Conservation (phyloP, 2,329 filamentous ascomycete genomes). For the Geosmithia putterillii region DNA sequence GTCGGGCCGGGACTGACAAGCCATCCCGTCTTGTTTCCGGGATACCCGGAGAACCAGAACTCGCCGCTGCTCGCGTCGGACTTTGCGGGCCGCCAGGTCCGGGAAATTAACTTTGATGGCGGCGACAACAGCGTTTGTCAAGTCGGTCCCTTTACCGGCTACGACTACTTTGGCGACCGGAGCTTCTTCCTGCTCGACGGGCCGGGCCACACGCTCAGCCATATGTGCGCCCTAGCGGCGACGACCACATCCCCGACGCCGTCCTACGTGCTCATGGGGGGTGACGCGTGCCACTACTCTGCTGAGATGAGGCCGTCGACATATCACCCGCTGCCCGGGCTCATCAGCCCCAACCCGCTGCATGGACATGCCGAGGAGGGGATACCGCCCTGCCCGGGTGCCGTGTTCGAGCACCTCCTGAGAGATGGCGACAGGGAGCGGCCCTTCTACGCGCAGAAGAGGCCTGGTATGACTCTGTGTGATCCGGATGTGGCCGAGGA, state of each 20-base stretch:
- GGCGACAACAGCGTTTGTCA: no score
- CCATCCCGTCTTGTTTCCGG: constrained; percentile 30
- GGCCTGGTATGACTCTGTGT: not conserved
- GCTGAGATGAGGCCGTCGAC: constrained; percentile 21
- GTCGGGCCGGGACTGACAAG: constrained; percentile 39
- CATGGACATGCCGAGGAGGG: not conserved
- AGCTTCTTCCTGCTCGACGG: constrained; percentile 27
- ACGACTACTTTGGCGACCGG: constrained; percentile 29
- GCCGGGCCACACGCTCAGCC: constrained; percentile 26
- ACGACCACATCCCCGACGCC: constrained; percentile 17
- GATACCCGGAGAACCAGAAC: constrained; percentile 24
- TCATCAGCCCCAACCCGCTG: constrained; percentile 5
- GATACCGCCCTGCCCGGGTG: not conserved
- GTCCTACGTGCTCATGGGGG: constrained; percentile 25
- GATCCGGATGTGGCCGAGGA: not conserved
- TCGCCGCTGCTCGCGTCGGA: not conserved
- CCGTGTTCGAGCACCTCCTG: not conserved
- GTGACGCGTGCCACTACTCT: constrained; percentile 28
- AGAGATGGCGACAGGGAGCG: not conserved
- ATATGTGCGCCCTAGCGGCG: constrained; percentile 27
- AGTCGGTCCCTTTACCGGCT: constrained; percentile 23
- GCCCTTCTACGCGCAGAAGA: not conserved
- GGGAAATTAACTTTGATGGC: constrained; percentile 13
- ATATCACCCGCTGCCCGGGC: constrained; percentile 17
- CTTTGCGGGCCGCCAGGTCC: constrained; percentile 13